Evolutionary conservation across 805 yeast genomes (phyloP), one percentile per base, ranked within the genome.

Genomic region (Starmera dryadoides): DNA sequence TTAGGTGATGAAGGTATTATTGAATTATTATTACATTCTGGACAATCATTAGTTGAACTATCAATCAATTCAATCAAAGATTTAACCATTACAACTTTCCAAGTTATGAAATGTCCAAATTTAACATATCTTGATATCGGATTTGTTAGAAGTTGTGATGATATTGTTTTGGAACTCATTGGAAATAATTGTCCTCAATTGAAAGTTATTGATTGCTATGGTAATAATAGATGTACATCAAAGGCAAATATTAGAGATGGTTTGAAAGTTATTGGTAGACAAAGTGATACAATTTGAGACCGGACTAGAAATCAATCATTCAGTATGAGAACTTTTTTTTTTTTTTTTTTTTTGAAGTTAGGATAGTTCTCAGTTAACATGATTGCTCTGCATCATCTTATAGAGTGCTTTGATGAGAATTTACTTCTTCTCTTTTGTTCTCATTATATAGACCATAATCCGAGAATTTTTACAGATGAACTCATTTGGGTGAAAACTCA

Each of bases 61-160:
- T 78, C 75, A 45, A 44, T 93, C 42, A 91, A 91, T 55, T 85
- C 96, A 0, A 54, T 87, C n/a, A 71, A 76, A 44, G 62, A 62
- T 9, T 48, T 91, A 1, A 66, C 84, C 0, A 62, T 68, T 14
- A 63, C 65, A 5, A 63, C 79, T 7, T 71, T 82, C 50, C 62
- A 66, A 37, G 66, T 69, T 63, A 37, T 72, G 76, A 39, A 62
- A 44, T 54, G 60, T 53, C 85, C 88, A 2, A 69, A 79, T 22
- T 61, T 91, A 33, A 77, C 86, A 1, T 71, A 76, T 26, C 49
- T 86, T 15, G 93, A 91, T 56, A 54, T 79, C 12, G 94, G 97
- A 0, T 91, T 91, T 60, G 85, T 87, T 3, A 66, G 94, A 30
- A 66, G 77, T 17, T 73, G 86, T 11, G 87, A 87, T 53, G 86